Evolutionary conservation across 495 filamentous ascomycete genomes (phyloP).

Genomic region (Geoglossum glabrum): DNA sequence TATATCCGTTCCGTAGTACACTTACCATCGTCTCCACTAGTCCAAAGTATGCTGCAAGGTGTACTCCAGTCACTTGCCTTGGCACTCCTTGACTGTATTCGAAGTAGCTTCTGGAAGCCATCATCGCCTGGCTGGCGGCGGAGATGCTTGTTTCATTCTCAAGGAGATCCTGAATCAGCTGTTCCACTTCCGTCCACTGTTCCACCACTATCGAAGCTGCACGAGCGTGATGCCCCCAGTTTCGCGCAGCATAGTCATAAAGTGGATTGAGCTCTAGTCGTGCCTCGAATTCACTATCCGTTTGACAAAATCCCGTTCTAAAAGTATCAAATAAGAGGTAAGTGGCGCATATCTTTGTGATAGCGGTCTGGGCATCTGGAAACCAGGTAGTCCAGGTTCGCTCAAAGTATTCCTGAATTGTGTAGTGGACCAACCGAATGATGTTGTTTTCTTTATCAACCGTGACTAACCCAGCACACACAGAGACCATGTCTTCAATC

Average conservation of each 20-base stretch:
- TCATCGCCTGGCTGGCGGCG: too few relatives aligned
- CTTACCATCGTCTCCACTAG: too few relatives aligned
- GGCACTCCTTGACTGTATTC: too few relatives aligned
- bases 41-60: too few relatives aligned
- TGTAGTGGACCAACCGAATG: slow-evolving; percentile 34
- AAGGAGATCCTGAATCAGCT: too few relatives aligned
- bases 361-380: slow-evolving; percentile 6
- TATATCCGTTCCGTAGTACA: too few relatives aligned
- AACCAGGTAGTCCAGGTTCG: slow-evolving; percentile 16
- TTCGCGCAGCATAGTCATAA: slow-evolving; percentile 21
- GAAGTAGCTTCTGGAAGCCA: too few relatives aligned
- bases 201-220: slow-evolving; percentile 8
- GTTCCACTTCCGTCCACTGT: too few relatives aligned
- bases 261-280: slow-evolving; percentile 16
- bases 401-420: slow-evolving; percentile 31
- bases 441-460: slow-evolving; percentile 25
- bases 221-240: slow-evolving; percentile 25
- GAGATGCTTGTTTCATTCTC: too few relatives aligned
- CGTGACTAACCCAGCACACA: slow-evolving; percentile 32
- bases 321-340: slow-evolving; percentile 25
- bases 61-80: too few relatives aligned
- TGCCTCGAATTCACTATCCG: slow-evolving; percentile 13
- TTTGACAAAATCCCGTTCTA: slow-evolving; percentile 10
- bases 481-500: slow-evolving; percentile 21
- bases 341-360: slow-evolving; percentile 23